phyloP scores from a whole-genome alignment of 148 eudicot species.

The Drosera capensis region DNA sequence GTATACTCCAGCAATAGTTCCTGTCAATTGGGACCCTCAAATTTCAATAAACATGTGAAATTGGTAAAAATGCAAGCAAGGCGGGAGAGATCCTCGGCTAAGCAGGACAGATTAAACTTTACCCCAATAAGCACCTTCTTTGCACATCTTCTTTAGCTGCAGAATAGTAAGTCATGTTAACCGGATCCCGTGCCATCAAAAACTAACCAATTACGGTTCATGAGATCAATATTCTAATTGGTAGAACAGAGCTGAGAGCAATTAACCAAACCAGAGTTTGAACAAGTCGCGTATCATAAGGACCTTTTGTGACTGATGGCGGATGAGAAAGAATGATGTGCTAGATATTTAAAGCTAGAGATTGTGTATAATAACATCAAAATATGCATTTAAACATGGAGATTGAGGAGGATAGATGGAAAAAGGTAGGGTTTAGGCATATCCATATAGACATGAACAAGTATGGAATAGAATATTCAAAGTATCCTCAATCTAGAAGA shows the following conservation, averaged over 20 bases:
- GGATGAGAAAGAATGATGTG: no score
- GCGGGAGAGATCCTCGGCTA: not conserved
- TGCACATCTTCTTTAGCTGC: slow-evolving; percentile 85
- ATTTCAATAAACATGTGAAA: not conserved
- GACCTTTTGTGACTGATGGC: no score
- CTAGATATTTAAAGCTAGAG: no score
- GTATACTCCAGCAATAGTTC: slow-evolving; percentile 75
- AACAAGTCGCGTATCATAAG: no score
- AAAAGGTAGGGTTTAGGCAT: no score
- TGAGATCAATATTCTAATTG: not conserved
- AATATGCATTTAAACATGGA: no score
- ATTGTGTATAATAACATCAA: not conserved
- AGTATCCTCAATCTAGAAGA: not conserved
- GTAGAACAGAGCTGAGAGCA: not conserved
- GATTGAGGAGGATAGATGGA: no score
- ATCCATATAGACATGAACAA: no score
- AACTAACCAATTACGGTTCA: slow-evolving; percentile 4
- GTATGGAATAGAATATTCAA: not conserved
- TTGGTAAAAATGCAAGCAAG: not conserved
- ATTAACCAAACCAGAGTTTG: no score
- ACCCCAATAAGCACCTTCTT: slow-evolving; percentile 97
- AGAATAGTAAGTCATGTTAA: slow-evolving; percentile 3
- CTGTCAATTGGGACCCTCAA: slow-evolving; percentile 18
- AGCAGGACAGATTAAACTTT: slow-evolving; percentile 10
- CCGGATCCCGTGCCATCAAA: not conserved